Evolutionary conservation across 2,329 filamentous ascomycete species (phyloP).

Genomic region (Penicillium sp.): DNA sequence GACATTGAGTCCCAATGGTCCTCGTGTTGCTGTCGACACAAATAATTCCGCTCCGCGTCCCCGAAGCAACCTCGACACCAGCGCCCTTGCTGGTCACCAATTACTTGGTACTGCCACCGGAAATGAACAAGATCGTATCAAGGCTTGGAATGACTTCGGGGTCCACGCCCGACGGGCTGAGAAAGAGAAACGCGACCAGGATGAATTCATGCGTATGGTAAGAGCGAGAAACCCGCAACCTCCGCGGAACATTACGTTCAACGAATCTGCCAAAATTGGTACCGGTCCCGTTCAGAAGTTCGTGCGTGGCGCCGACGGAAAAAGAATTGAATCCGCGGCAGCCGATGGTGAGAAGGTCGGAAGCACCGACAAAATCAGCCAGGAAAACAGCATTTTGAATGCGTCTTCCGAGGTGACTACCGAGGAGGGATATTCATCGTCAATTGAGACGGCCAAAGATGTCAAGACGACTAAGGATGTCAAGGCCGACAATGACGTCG

Average conservation of each 20-base stretch:
- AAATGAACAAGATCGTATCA: slow-evolving; percentile 20
- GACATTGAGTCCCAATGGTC: background rate
- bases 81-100: background rate
- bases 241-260: background rate
- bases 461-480: background rate
- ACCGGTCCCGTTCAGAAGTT: background rate
- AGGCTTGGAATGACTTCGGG: slow-evolving; percentile 42
- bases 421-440: too few species aligned
- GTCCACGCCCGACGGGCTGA: slow-evolving; percentile 18
- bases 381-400: background rate
- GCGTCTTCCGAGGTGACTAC: background rate
- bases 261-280: background rate
- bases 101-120: background rate
- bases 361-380: background rate
- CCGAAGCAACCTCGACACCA: background rate
- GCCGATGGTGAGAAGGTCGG: background rate
- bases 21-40: background rate
- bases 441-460: background rate
- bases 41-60: background rate
- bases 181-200: slow-evolving; percentile 3
- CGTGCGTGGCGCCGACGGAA: slow-evolving; percentile 3
- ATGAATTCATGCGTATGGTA: background rate
- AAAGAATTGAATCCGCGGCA: slow-evolving; percentile 12
- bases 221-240: background rate
- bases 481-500: background rate